Conservation (phyloP, 164 flowering plant species). For the Aristolochia contorta region DNA sequence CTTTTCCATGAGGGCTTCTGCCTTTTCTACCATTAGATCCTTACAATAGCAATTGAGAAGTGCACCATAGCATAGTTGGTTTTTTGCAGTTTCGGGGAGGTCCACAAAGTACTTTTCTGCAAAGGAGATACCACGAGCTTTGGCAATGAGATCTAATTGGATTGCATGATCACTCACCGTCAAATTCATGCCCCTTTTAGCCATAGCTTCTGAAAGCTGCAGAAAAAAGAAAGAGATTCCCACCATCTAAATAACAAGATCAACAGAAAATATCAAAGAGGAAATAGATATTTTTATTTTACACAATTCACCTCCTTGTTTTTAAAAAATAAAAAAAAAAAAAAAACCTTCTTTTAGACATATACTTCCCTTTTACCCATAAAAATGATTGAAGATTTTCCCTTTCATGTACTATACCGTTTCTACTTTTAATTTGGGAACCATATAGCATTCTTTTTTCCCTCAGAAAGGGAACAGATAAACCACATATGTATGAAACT, state of each 20-base stretch:
- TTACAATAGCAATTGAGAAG: slow-evolving; percentile 91
- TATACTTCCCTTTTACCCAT: background rate
- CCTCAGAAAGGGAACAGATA: too few species aligned
- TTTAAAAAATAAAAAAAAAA: too few species aligned
- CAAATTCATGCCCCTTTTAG: slow-evolving; percentile 64
- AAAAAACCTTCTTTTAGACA: background rate
- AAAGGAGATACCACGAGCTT: slow-evolving; percentile 54
- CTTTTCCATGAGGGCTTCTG: slow-evolving; percentile 78
- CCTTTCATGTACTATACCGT: too few species aligned
- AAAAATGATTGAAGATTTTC: background rate
- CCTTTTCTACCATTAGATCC: slow-evolving; percentile 71
- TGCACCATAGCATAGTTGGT: slow-evolving; percentile 66
- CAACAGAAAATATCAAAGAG: background rate
- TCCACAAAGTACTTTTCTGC: slow-evolving; percentile 70
- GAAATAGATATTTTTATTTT: background rate
- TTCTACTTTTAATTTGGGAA: too few species aligned
- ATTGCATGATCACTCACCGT: slow-evolving; percentile 90
- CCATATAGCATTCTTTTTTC: too few species aligned
- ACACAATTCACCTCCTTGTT: too few species aligned
- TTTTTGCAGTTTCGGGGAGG: slow-evolving; percentile 78
- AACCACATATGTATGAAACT: too few species aligned
- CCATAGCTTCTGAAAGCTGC: slow-evolving; percentile 77
- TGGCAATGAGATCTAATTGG: slow-evolving; percentile 80
- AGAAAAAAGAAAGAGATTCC: slow-evolving; percentile 1
- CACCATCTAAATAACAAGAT: background rate